Percentiles rank a stretch among this genome's conserved stretches.
Conservation (phyloP, 768 basidiomycete genomes). For the Kwoniella heveanensis region DNA sequence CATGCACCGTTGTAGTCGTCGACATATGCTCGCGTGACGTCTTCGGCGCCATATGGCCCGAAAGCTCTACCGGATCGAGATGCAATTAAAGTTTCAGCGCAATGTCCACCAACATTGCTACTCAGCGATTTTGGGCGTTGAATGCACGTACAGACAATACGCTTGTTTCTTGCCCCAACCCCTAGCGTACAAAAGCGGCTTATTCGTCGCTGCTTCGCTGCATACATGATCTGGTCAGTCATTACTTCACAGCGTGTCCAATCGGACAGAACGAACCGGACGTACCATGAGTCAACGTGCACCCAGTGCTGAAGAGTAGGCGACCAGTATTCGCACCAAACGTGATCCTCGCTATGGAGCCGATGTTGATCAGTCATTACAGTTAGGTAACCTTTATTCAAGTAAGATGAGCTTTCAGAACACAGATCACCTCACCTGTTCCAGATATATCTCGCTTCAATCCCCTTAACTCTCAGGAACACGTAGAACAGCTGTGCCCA, state of each 20-base stretch:
- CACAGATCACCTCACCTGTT: too few species aligned
- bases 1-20: slow-evolving; percentile 38
- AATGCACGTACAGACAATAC: slow-evolving; percentile 53
- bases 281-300: slow-evolving; percentile 58
- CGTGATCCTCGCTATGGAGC: slow-evolving; percentile 60
- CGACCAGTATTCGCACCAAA: slow-evolving; percentile 58
- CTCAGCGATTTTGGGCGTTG: slow-evolving; percentile 27
- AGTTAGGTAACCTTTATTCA: too few species aligned
- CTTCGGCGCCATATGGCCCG: slow-evolving; percentile 42
- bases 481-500: slow-evolving; percentile 58
- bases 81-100: not conserved
- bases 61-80: slow-evolving; percentile 30
- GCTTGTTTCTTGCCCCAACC: slow-evolving; percentile 59
- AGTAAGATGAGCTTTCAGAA: too few species aligned
- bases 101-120: too few species aligned
- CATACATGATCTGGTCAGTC: not conserved
- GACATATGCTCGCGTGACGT: slow-evolving; percentile 52
- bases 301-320: slow-evolving; percentile 55
- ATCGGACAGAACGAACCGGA: not conserved
- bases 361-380: too few species aligned
- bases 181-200: slow-evolving; percentile 57
- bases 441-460: slow-evolving; percentile 56
- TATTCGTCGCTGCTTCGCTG: slow-evolving; percentile 55
- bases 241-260: too few species aligned
- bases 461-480: slow-evolving; percentile 54